Evolutionary conservation across 148 eudicot species (phyloP), one percentile per base, ranked within the genome.

Genomic region (Dianthus caryophyllus): DNA sequence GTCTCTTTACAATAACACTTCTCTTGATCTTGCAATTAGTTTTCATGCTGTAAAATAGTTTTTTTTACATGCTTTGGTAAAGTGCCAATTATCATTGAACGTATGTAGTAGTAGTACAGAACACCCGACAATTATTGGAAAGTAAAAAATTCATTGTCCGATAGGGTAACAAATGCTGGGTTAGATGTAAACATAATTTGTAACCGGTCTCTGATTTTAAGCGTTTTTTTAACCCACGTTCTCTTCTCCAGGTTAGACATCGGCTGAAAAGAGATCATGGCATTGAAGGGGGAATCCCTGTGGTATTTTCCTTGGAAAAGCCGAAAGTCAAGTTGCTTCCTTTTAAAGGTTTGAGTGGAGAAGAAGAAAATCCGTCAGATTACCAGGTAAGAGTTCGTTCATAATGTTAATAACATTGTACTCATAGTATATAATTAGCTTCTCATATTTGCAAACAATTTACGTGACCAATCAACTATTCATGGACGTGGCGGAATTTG

Each of bases 261-360:
- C 96, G 96, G 36, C 65, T 94, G 70, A 81, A 85, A 77, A 88
- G 80, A 84, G 97, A 94, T 25, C 70, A 88, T 79, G 97, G 97
- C 49, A 94, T 94, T 76, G 98, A 94, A 80, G 97, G 97, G 68
- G 98, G 98, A 68, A 84, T 94, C 71, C 97, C 98, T 69, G 97
- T 94, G 27, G 96, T 94, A 74, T 90, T 94, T 73, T 94, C 98
- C 14, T 78, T 94, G 65, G 98, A 94, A 78, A 94, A 90, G 75
- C 98, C 98, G 24, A 94, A 86, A 80, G 98, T 88, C 56, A 94
- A 94, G 75, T 77, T 94, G 81, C 97, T 94, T 71, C 98, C 98
- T 61, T 94, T 94, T 70, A 86, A 83, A 77, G 97, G 90, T 67
- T 79, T 90, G 31, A 86, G 73, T 77, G 90, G 97, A 67, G 88